Percentiles rank a stretch among this genome's conserved stretches.
These are phyloP conservation scores for Penicillium sp. DNA, from an alignment of 2,329 filamentous ascomycete species.

Conservation along the genomic window DNA sequence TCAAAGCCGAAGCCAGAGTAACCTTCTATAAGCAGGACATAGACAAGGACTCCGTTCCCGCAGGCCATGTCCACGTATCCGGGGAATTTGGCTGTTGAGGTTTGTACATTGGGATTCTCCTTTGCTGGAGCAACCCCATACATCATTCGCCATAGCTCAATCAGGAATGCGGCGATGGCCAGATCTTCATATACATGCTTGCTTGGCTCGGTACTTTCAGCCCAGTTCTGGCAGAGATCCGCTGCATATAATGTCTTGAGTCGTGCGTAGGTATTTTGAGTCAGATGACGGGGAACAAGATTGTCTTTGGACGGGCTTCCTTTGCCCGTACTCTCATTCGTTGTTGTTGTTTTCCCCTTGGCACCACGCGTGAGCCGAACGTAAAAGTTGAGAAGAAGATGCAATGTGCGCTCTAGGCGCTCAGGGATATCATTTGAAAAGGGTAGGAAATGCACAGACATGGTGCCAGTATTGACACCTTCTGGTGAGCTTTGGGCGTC, in stretches of 20 bases:
- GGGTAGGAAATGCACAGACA: slow-evolving; percentile 58
- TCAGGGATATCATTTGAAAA: slow-evolving; percentile 47
- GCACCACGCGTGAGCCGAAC: slow-evolving; percentile 38
- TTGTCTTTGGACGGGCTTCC: slow-evolving; percentile 57
- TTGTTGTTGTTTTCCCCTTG: neutral
- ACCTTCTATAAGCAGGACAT: slow-evolving; percentile 78
- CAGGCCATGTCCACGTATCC: slow-evolving; percentile 97
- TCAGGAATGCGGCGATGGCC: slow-evolving; percentile 85
- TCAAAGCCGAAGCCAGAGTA: slow-evolving; percentile 91
- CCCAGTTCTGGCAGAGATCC: slow-evolving; percentile 73
- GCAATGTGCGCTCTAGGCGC: slow-evolving; percentile 45
- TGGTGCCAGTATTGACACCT: slow-evolving; percentile 36
- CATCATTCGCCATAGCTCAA: slow-evolving; percentile 88
- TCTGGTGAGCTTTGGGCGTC: slow-evolving; percentile 40
- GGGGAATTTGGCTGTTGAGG: slow-evolving; percentile 60
- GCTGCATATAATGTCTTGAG: slow-evolving; percentile 81
- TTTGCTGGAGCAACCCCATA: slow-evolving; percentile 55
- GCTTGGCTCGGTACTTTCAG: slow-evolving; percentile 79
- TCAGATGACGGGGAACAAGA: slow-evolving; percentile 72
- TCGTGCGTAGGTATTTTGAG: slow-evolving; percentile 80
- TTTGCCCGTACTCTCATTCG: neutral
- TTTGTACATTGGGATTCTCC: slow-evolving; percentile 18
- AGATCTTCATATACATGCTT: slow-evolving; percentile 98
- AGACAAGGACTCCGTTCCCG: slow-evolving; percentile 87
- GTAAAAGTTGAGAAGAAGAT: slow-evolving; percentile 43